Conservation (phyloP, 352 stramenopile genomes). For the Pythium monospermum region DNA sequence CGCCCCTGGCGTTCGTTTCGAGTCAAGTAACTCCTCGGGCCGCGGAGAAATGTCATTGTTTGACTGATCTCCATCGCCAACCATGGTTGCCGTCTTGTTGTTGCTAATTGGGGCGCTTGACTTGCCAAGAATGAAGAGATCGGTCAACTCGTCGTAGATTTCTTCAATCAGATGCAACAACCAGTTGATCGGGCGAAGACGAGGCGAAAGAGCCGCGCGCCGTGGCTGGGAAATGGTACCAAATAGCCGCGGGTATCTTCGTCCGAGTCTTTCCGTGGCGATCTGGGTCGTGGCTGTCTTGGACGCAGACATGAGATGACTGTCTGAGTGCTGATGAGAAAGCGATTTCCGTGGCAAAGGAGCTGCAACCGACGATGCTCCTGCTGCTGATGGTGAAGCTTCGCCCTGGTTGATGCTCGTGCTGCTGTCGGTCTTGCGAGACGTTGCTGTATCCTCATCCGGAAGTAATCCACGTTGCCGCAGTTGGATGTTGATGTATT, state of each 20-base stretch:
- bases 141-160: conserved; percentile 51
- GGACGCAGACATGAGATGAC: background rate
- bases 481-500: conserved; percentile 84
- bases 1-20: background rate
- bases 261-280: conserved; percentile 28
- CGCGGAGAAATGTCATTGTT: background rate
- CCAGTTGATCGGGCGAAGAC: conserved; percentile 53
- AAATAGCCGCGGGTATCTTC: conserved; percentile 50
- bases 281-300: conserved; percentile 15
- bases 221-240: conserved; percentile 25
- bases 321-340: conserved; percentile 6
- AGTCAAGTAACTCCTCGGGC: conserved; percentile 1
- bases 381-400: too few relatives aligned
- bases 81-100: background rate
- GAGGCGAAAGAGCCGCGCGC: conserved; percentile 15
- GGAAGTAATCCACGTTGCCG: conserved; percentile 45
- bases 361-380: too few relatives aligned
- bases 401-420: too few relatives aligned
- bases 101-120: too few relatives aligned
- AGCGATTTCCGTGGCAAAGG: background rate
- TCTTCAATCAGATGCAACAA: conserved; percentile 57
- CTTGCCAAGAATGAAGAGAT: conserved; percentile 17
- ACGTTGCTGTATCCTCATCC: too few relatives aligned
- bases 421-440: too few relatives aligned
- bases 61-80: background rate